Percentiles rank a stretch among this genome's conserved stretches.
Evolutionary conservation across 768 basidiomycete species (phyloP).

Genomic region (Suillus clintonianus): DNA sequence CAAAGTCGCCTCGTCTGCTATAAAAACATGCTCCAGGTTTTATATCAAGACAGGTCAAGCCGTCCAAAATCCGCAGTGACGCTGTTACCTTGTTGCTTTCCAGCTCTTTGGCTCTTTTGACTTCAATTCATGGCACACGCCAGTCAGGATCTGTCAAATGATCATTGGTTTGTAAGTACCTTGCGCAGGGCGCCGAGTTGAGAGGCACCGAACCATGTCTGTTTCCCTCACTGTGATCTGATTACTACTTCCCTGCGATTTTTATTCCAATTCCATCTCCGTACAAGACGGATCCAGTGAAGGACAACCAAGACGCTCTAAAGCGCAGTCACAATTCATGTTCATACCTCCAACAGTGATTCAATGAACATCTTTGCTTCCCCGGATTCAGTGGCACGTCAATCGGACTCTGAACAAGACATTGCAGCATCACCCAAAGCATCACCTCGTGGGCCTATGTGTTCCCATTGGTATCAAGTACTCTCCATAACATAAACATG

Average conservation of each 20-base stretch:
- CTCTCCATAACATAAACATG: not conserved
- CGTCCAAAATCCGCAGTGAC: not conserved
- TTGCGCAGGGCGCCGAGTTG: not conserved
- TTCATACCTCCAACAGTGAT: not conserved
- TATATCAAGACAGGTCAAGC: not conserved
- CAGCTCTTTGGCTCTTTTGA: not conserved
- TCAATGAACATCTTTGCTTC: not conserved
- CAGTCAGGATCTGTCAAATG: too few relatives aligned
- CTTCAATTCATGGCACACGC: not conserved
- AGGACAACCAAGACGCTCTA: not conserved
- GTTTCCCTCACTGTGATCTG: not conserved
- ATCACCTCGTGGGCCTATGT: not conserved
- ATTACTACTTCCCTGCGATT: not conserved
- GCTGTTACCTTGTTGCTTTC: conserved; percentile 4
- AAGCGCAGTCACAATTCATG: not conserved
- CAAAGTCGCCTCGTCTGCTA: not conserved
- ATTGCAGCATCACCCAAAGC: not conserved
- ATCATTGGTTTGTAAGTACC: not conserved
- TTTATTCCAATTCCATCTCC: not conserved
- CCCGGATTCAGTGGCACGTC: not conserved
- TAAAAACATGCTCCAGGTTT: not conserved
- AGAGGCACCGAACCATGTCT: not conserved
- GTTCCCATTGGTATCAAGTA: not conserved
- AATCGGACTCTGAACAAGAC: not conserved
- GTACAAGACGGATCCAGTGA: not conserved